Conservation (phyloP, 352 stramenopile genomes). For the Pythium sukuiense region DNA sequence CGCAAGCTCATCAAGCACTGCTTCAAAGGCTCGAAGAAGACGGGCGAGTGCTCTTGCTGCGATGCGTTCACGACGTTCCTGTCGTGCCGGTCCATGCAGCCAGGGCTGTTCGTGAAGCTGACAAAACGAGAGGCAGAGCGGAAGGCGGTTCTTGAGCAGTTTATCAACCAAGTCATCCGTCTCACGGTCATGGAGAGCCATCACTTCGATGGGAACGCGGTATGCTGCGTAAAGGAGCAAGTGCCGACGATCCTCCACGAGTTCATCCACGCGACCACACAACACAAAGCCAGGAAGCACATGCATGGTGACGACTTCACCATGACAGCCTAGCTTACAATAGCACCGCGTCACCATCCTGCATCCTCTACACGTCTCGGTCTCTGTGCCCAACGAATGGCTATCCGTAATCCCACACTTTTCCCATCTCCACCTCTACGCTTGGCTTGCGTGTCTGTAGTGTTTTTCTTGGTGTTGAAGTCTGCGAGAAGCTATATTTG, state of each 20-base stretch:
- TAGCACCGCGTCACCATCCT: no score
- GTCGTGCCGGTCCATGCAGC: constrained; percentile 27
- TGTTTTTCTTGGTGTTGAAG: background rate
- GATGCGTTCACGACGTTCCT: constrained; percentile 29
- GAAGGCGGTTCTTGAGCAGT: constrained; percentile 21
- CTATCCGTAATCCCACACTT: background rate
- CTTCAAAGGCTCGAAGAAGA: constrained; percentile 7
- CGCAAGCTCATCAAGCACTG: constrained; percentile 25
- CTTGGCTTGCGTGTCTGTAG: background rate
- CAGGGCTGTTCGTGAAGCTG: constrained; percentile 18
- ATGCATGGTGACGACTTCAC: constrained; percentile 12
- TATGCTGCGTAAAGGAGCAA: constrained; percentile 19
- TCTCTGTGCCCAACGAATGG: background rate
- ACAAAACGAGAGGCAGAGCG: constrained; percentile 22
- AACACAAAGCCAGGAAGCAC: constrained; percentile 21
- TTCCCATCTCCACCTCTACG: background rate
- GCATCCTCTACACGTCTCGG: background rate
- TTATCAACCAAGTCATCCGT: constrained; percentile 28
- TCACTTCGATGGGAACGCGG: background rate
- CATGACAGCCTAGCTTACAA: background rate
- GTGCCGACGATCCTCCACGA: constrained; percentile 15
- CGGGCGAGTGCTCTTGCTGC: constrained; percentile 23
- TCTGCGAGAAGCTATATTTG: background rate
- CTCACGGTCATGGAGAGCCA: constrained; percentile 18
- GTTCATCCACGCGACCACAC: constrained; percentile 16